Base-by-base conservation (phyloP, 129 eudicot genomes). In the Flaveria linearis region DNA sequence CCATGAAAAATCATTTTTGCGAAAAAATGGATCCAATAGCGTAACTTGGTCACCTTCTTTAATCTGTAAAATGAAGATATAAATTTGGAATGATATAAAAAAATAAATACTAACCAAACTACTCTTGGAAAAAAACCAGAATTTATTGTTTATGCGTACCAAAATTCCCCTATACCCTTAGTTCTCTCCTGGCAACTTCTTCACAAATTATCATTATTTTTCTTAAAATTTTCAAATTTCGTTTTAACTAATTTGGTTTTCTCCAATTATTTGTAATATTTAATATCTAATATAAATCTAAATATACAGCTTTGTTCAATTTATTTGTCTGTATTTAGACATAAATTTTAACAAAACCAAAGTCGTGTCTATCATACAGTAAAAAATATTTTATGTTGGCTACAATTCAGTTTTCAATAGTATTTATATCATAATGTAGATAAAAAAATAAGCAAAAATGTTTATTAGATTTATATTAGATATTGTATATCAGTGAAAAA, bases 41-140 rank as follows among this genome's bases (percentile, higher is more conserved):
- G 90, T 87, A 72, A 91, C 63, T 56, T 89, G 90, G 82, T 91
- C 99, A 43, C 96, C 97, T 85, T 89, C 96, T 86, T 84, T 91
- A 68, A 94, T 89, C 97, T 91, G 86, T 39, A 57, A 13, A 42
- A 74, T 18, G 10, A 52, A 41, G 23, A 71, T 56, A 72, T 3
- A 7, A 50, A 23, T 45, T 8, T 18, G 13, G 65, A 67, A 68
- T 14, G 45, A 16, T 9, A 43, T 10, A 74, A 25, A 45, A 16
- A 16, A 42, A 11, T 15, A 53, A 53, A 25, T 41, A 9, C 16
- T 63, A 42, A 61, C 7, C 17, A 30, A 51, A 22, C 9, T 7
- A 47, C 17, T 53, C 23, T 66, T 42, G 11, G 10, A 25, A 64
- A 41, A 80, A 3, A 45, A 16, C 12, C 17, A 36, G 17, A 28